Conservation (phyloP, 1,284 basidiomycete genomes). For the Ustilago esculenta region DNA sequence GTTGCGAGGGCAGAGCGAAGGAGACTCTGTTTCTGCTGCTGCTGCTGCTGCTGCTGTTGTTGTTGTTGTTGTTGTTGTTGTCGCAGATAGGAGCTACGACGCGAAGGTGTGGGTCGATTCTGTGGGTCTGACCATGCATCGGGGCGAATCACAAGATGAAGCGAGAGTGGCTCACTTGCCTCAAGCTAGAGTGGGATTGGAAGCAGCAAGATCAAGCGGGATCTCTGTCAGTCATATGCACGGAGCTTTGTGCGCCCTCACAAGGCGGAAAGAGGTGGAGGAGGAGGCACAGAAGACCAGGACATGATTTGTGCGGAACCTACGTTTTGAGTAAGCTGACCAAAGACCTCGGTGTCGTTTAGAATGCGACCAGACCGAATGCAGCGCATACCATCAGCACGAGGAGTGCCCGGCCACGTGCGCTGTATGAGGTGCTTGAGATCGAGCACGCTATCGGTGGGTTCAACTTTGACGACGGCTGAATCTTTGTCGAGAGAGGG, state of each 20-base stretch:
- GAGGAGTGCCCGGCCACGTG: slow-evolving; percentile 49
- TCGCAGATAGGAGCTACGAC: slow-evolving; percentile 40
- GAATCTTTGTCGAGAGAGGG: slow-evolving; percentile 48
- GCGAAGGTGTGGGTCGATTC: slow-evolving; percentile 41
- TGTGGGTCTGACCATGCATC: slow-evolving; percentile 59
- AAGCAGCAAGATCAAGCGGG: neutral
- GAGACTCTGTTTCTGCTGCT: slow-evolving; percentile 3
- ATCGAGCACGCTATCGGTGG: slow-evolving; percentile 15
- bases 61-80: slow-evolving; percentile 31
- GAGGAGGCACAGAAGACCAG: too few relatives aligned
- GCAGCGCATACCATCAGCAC: slow-evolving; percentile 55
- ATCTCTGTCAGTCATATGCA: neutral
- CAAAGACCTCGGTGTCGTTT: slow-evolving; percentile 32
- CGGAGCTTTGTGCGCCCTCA: too few relatives aligned
- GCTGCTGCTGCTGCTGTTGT: slow-evolving; percentile 1
- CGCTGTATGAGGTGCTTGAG: slow-evolving; percentile 49
- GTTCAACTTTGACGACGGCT: slow-evolving; percentile 18
- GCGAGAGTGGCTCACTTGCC: slow-evolving; percentile 31
- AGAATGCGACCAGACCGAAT: slow-evolving; percentile 56
- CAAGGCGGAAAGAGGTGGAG: neutral
- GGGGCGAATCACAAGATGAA: slow-evolving; percentile 62
- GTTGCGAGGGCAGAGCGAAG: slow-evolving; percentile 17
- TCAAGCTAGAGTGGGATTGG: slow-evolving; percentile 24
- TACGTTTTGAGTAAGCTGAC: slow-evolving; percentile 23
- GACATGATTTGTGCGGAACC: slow-evolving; percentile 8